A percentile compares a stretch with the other conserved stretches of the same genome.
These are phyloP conservation scores for Corylus americana DNA, from an alignment of 306 rosid species.

Conservation along the genomic window DNA sequence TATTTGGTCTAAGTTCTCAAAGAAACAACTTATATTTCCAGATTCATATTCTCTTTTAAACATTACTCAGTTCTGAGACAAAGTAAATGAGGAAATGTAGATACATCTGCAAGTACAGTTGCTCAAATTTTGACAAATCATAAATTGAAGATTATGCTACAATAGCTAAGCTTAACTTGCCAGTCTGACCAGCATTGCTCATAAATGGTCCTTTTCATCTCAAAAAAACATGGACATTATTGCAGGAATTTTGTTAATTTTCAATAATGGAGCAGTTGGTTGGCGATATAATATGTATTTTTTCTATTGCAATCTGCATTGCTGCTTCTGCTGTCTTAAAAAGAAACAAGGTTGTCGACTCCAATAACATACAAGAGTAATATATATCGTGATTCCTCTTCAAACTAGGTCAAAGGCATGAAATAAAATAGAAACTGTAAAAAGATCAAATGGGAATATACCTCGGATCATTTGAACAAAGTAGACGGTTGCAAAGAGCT, in stretches of 20 bases:
- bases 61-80: background rate
- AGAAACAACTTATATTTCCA: background rate
- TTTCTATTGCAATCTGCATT: background rate
- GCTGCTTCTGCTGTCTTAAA: background rate
- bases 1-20: background rate
- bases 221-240: background rate
- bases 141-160: background rate
- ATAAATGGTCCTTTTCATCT: background rate
- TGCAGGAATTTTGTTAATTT: background rate
- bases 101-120: background rate
- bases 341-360: background rate
- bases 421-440: conserved; percentile 3
- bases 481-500: conserved; percentile 94
- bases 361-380: background rate
- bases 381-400: background rate
- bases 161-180: background rate
- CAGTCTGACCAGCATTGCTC: background rate
- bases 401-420: background rate
- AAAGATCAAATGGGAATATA: conserved; percentile 25
- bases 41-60: background rate
- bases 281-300: background rate
- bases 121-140: background rate
- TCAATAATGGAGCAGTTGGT: background rate
- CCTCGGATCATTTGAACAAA: conserved; percentile 88
- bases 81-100: background rate